Base-by-base conservation (phyloP, 208 protist species). In the Trypanosoma platydactyli region DNA sequence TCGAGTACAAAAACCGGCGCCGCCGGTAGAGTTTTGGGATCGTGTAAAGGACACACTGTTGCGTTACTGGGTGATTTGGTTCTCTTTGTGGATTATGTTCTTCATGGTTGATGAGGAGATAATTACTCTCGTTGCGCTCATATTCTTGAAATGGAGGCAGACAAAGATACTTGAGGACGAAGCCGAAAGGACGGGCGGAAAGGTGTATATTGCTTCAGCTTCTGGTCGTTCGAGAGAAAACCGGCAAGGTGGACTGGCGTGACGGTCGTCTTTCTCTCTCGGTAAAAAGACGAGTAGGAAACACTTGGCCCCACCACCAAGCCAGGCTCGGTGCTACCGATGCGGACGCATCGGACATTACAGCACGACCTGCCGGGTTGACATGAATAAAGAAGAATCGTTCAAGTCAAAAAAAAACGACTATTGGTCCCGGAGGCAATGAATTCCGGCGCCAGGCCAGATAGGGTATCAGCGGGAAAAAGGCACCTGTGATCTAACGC, bases 91-190 rank as follows among this genome's bases (percentile, higher is more conserved):
- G 91, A 77, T 85, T 15, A 85, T 80, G 38, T 96, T 96, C 71
- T 96, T 88, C 57, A 91, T 92, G 80, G 88, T 96, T 0, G 91
- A 94, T 79, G 91, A 96, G 53, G 91, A 96, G 67, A 83, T 96
- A 25, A 85, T 96, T 49, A 92, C 91, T 1, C 53, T 96, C 24
- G 59, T 88, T 1, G 86, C 88, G 5, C 79, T 96, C 9, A 92
- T 96, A 53, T 83, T 92, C 58, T 64, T 94, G 30, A 92, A 93
- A 72, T 83, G 84, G 66, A 60, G 72, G 18, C 88, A 94, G 56
- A 94, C 85, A 42, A 68, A 77, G 44, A 93, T 91, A 41, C 56
- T 96, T 27, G 81, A 94, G 64, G 75, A 83, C 46, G 91, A 96
- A 73, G 91, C 88, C 3, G 71, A 93, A 56, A 81, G 70, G 64